Evolutionary conservation across 1,284 basidiomycete species (phyloP), one percentile per base, ranked within the genome.

Genomic region (Microbotryum scabiosae): DNA sequence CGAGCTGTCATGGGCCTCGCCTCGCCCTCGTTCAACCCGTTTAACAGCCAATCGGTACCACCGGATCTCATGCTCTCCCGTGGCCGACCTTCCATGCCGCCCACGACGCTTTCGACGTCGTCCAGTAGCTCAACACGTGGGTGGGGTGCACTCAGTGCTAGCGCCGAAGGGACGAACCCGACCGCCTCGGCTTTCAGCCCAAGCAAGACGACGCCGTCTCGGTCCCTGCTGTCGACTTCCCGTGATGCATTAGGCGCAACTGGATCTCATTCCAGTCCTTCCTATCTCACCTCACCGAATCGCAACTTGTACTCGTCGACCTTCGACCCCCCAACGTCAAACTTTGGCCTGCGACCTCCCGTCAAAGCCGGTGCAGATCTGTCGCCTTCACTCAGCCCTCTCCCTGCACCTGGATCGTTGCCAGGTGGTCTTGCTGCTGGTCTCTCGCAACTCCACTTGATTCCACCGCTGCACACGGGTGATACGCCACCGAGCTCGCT

Each of bases 1-100:
- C 56, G 59, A 5, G 52, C 81, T 86, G 21, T 9, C 23, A 45
- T 49, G 23, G 47, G 23, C 20, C 26, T 49, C 20, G 21, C 47
- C 23, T 50, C 52, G 18, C 12, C 56, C 9, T 21, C 54, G 5
- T 52, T 44, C 46, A 49, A 65, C 32, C 41, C 43, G 1, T 59
- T 56, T 53, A 63, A 57, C 50, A 56, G 52, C 21, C 47, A 60
- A n/a, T 63, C 61, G 5, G 66, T 68, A 4, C 66, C 66, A 2
- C 57, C 59, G 23, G 66, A 68, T 23, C 57, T 68, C 16, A 41
- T 57, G 26, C 57, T 67, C 51, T 49, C 63, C 6, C 5, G 41
- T 3, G 60, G 65, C 5, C 26, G 30, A 41, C 32, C 48, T 2
- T n/a, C 26, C 47, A 49, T 49, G 47, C 26, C 47, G 28, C 21